Evolutionary conservation across 768 basidiomycete species (phyloP).

Genomic region (Amyloporia xantha): DNA sequence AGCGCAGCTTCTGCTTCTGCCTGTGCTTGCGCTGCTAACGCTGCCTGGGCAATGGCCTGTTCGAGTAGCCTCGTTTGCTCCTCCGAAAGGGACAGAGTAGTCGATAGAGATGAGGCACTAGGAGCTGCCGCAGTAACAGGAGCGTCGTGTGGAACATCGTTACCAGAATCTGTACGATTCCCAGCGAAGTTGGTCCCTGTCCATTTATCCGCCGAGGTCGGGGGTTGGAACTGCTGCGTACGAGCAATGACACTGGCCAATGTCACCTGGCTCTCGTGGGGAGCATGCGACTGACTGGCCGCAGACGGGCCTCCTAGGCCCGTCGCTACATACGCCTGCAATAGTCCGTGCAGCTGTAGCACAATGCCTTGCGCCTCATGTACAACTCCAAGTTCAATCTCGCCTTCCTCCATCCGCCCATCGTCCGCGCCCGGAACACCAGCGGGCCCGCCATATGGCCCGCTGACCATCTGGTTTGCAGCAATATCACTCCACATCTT

Average conservation of each 20-base stretch:
- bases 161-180: no score
- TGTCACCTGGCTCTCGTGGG: conserved; percentile 57
- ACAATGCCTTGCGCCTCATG: conserved; percentile 45
- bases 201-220: not conserved
- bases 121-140: conserved; percentile 6
- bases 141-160: conserved; percentile 5
- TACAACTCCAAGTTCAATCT: conserved; percentile 44
- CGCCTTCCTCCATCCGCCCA: conserved; percentile 49
- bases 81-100: conserved; percentile 58
- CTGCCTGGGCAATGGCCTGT: conserved; percentile 68
- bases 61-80: conserved; percentile 67
- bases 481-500: conserved; percentile 62
- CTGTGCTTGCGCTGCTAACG: conserved; percentile 68
- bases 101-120: conserved; percentile 6
- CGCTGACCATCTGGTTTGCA: conserved; percentile 25
- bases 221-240: conserved; percentile 46
- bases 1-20: conserved; percentile 73
- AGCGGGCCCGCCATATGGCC: not conserved
- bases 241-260: conserved; percentile 67
- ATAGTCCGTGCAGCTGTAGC: conserved; percentile 45
- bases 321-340: conserved; percentile 52
- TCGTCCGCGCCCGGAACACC: conserved; percentile 3
- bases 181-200: not conserved
- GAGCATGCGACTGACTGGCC: conserved; percentile 13
- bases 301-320: conserved; percentile 36